Evolutionary conservation across 345 rosid genomes (phyloP).

Genomic region (Bretschneidera sinensis): DNA sequence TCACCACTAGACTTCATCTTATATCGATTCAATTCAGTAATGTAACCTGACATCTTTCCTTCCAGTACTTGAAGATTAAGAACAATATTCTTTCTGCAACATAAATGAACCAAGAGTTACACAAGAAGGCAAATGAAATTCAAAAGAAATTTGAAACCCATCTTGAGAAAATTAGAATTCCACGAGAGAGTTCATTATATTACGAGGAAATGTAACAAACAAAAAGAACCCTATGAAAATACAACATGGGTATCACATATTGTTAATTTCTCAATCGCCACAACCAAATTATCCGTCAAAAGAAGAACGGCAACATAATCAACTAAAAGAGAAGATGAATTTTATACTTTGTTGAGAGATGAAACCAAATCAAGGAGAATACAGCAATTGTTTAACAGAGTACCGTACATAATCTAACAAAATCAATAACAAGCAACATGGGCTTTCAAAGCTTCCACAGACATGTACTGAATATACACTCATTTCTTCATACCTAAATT

Average conservation of each 20-base stretch:
- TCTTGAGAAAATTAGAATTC: not conserved
- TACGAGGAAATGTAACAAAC: not conserved
- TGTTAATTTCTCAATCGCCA: not conserved
- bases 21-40: slow-evolving; percentile 14
- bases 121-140: slow-evolving; percentile 2
- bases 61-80: not conserved
- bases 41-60: slow-evolving; percentile 23
- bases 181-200: too few species aligned
- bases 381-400: not conserved
- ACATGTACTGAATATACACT: too few species aligned
- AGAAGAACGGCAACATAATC: not conserved
- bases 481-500: too few species aligned
- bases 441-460: not conserved
- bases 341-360: not conserved
- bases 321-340: not conserved
- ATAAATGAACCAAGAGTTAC: slow-evolving; percentile 2
- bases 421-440: not conserved
- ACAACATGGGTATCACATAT: not conserved
- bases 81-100: slow-evolving; percentile 12
- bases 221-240: not conserved
- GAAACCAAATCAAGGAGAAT: not conserved
- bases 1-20: slow-evolving; percentile 28
- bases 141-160: not conserved
- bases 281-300: not conserved
- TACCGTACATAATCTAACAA: not conserved